These are phyloP conservation scores for Rhodosporidiobolus sp. DNA, from an alignment of 768 basidiomycete genomes.

Conservation along the genomic window DNA sequence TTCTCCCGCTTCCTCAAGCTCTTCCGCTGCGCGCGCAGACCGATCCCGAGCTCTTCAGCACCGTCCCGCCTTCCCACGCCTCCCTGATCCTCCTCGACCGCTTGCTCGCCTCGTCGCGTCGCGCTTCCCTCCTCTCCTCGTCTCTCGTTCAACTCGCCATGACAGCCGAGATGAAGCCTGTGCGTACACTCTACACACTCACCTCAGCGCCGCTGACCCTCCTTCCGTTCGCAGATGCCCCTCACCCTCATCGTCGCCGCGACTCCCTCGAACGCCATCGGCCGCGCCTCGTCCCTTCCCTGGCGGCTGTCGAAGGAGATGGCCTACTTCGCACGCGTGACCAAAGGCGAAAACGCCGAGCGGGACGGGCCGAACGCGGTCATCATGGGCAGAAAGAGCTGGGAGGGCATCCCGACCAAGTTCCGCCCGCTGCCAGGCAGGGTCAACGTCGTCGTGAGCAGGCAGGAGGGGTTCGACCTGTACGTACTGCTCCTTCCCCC, in stretches of 20 bases:
- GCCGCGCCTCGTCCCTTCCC: constrained; percentile 68
- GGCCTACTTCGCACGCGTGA: constrained; percentile 84
- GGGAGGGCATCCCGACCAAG: constrained; percentile 89
- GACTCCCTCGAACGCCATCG: constrained; percentile 82
- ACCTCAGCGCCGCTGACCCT: neutral
- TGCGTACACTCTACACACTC: neutral
- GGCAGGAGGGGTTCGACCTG: constrained; percentile 61
- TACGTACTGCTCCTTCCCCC: constrained; percentile 50
- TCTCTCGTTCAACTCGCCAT: neutral
- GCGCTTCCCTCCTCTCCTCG: no score
- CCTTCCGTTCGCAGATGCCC: constrained; percentile 4
- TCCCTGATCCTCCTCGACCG: no score
- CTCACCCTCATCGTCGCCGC: constrained; percentile 92
- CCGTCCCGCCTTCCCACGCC: no score
- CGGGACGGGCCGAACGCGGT: constrained; percentile 60
- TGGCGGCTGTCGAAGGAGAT: constrained; percentile 88
- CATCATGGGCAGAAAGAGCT: constrained; percentile 93
- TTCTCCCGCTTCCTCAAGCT: no score
- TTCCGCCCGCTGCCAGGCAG: constrained; percentile 75
- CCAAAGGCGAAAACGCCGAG: constrained; percentile 57
- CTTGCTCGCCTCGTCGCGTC: no score
- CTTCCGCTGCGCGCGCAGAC: no score
- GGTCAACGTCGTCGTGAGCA: constrained; percentile 72
- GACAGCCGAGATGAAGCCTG: constrained; percentile 22
- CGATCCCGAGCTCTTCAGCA: no score